Percentiles rank a stretch among this genome's conserved stretches.
Evolutionary conservation across 2,329 filamentous ascomycete genomes (phyloP).

Genomic region (Trichoderma lentiforme): DNA sequence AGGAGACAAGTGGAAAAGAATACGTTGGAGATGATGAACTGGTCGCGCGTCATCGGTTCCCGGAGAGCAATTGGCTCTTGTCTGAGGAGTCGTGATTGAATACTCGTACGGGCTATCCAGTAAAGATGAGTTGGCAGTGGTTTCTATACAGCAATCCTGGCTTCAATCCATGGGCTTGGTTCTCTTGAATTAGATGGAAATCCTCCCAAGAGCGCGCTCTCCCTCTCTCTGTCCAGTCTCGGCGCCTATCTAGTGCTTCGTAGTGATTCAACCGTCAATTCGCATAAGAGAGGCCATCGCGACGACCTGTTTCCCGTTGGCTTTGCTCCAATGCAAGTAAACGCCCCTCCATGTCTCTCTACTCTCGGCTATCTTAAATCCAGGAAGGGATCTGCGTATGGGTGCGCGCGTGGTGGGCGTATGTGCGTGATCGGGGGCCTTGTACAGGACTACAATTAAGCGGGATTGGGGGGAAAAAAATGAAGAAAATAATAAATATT

Average conservation of each 20-base stretch:
- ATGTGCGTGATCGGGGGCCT: neutral
- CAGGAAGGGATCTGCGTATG: constrained; percentile 6
- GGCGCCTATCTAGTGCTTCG: neutral
- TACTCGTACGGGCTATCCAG: neutral
- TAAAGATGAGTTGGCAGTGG: neutral
- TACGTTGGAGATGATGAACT: neutral
- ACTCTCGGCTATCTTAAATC: constrained; percentile 9
- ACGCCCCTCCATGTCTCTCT: neutral
- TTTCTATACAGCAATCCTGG: neutral
- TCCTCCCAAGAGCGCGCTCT: neutral
- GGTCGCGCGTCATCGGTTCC: neutral
- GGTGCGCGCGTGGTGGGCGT: neutral
- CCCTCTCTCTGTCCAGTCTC: neutral
- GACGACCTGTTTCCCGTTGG: neutral
- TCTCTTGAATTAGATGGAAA: neutral
- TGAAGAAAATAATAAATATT: neutral
- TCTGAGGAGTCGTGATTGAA: neutral
- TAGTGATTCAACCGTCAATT: neutral
- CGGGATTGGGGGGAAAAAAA: neutral
- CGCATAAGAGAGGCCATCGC: neutral
- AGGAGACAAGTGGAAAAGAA: neutral
- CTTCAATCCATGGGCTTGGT: neutral
- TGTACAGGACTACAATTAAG: neutral
- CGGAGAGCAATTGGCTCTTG: neutral
- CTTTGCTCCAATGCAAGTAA: neutral